These are phyloP conservation scores for Prunella vulgaris DNA, from an alignment of 257 asterid genomes.

Conservation along the genomic window DNA sequence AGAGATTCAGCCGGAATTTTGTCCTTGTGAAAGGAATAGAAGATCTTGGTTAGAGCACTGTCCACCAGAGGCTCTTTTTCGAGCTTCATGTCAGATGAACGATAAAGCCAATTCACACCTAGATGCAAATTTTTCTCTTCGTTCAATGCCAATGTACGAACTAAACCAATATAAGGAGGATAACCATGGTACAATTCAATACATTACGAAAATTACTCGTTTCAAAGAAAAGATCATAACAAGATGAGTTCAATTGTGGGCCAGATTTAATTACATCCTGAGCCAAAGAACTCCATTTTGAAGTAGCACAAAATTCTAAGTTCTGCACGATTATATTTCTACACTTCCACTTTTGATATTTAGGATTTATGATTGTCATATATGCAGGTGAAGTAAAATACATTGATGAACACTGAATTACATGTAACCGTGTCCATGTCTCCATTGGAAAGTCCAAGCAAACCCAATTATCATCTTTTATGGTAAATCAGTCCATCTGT, in stretches of 20 bases:
- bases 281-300: constrained; percentile 10
- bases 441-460: constrained; percentile 88
- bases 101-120: no score
- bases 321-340: constrained; percentile 8
- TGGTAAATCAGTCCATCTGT: constrained; percentile 67
- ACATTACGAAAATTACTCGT: not conserved
- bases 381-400: constrained; percentile 4
- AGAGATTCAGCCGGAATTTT: no score
- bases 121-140: no score
- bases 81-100: no score
- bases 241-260: not conserved
- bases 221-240: not conserved
- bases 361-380: not conserved
- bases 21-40: no score
- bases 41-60: no score
- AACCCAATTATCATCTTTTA: constrained; percentile 79
- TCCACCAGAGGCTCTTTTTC: no score
- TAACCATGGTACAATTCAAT: no score
- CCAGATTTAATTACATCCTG: not conserved
- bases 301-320: not conserved
- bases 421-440: constrained; percentile 83
- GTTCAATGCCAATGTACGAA: no score
- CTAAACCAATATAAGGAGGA: no score
- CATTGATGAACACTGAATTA: constrained; percentile 26
- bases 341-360: not conserved